phyloP scores from a whole-genome alignment of 805 yeast genomes.

The Nakazawaea siamensis region DNA sequence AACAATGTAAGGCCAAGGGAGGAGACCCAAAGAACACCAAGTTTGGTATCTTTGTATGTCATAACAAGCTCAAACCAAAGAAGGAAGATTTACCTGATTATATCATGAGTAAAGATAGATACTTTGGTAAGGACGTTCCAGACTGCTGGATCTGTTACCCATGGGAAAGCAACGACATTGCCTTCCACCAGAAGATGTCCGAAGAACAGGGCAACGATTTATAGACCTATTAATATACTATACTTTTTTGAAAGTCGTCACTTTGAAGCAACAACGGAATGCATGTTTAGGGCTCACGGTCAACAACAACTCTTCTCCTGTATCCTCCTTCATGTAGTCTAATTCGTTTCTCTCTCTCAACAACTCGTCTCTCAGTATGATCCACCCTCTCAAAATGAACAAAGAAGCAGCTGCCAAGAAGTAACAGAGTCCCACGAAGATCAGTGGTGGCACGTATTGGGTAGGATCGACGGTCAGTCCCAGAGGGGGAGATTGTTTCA shows the following conservation, averaged over 20 bases:
- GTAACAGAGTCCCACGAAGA: slow-evolving; percentile 53
- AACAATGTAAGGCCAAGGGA: slow-evolving; percentile 47
- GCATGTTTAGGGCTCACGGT: slow-evolving; percentile 8
- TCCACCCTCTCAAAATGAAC: slow-evolving; percentile 43
- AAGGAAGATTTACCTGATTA: slow-evolving; percentile 64
- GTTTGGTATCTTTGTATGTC: slow-evolving; percentile 71
- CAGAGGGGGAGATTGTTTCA: slow-evolving; percentile 26
- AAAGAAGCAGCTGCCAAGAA: slow-evolving; percentile 34
- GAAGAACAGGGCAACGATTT: slow-evolving; percentile 65
- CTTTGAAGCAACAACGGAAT: slow-evolving; percentile 3
- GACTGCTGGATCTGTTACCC: slow-evolving; percentile 85
- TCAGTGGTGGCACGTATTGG: slow-evolving; percentile 44
- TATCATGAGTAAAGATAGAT: slow-evolving; percentile 48
- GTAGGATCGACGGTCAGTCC: slow-evolving; percentile 28
- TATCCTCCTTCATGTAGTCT: slow-evolving; percentile 18
- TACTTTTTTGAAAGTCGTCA: neutral
- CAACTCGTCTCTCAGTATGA: slow-evolving; percentile 38
- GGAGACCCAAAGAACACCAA: slow-evolving; percentile 47
- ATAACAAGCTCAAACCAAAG: slow-evolving; percentile 67
- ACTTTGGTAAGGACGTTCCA: slow-evolving; percentile 67
- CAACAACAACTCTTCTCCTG: slow-evolving; percentile 14
- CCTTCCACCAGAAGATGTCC: slow-evolving; percentile 62
- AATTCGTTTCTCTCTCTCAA: slow-evolving; percentile 14
- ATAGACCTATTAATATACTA: slow-evolving; percentile 5
- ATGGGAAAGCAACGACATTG: slow-evolving; percentile 77